Evolutionary conservation across 805 yeast genomes (phyloP).

Genomic region (Millerago galiae): DNA sequence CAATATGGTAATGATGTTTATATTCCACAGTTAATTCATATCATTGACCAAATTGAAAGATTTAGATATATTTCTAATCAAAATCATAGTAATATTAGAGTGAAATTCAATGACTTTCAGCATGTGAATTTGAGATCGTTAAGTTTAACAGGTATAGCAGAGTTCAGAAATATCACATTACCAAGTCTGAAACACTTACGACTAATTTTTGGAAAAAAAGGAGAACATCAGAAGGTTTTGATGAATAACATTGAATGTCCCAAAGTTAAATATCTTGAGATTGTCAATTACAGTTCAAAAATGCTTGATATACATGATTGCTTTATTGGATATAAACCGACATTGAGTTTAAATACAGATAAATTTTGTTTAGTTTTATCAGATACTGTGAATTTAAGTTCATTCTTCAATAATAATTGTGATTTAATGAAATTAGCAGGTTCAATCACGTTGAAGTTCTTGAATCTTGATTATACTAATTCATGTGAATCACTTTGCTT

Average conservation of each 20-base stretch:
- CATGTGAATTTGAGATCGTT: neutral
- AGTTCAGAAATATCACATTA: neutral
- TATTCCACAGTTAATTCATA: too few species aligned
- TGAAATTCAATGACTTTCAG: neutral
- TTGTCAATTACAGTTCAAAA: neutral
- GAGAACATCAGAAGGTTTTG: neutral
- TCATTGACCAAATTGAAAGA: neutral
- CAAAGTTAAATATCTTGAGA: neutral
- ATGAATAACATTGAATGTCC: neutral
- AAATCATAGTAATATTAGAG: neutral
- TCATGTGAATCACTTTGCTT: too few species aligned
- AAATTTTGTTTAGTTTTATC: too few species aligned
- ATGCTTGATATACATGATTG: neutral
- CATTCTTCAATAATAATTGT: too few species aligned
- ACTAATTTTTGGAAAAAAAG: neutral
- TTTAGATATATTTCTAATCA: neutral
- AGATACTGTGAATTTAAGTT: too few species aligned
- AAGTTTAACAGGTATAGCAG: neutral
- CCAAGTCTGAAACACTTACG: neutral
- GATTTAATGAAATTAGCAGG: too few species aligned
- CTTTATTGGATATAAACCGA: neutral
- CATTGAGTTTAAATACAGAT: neutral
- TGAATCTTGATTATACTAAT: too few species aligned
- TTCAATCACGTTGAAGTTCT: too few species aligned
- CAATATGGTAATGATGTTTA: too few species aligned